Percentiles rank a stretch among this genome's conserved stretches.
These are phyloP conservation scores for Canariomyces notabilis DNA, from an alignment of 2,329 filamentous ascomycete genomes.

Conservation along the genomic window DNA sequence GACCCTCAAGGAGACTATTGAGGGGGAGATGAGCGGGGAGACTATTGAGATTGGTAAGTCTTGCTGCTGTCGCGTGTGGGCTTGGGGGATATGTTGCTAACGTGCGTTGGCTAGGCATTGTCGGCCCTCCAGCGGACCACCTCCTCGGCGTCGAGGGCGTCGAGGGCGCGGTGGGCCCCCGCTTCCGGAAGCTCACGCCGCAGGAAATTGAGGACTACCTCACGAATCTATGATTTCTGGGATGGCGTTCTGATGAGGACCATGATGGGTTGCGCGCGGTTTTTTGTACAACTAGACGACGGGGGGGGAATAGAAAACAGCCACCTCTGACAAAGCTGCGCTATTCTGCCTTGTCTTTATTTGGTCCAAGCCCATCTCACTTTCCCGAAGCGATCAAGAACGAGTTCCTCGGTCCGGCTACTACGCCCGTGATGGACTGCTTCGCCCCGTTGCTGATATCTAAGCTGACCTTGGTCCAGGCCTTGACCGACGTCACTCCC, in stretches of 20 bases:
- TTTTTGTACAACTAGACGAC: conserved; percentile 39
- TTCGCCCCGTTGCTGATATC: conserved; percentile 15
- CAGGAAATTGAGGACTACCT: conserved; percentile 99
- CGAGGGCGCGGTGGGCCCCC: conserved; percentile 74
- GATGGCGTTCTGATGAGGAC: conserved; percentile 19
- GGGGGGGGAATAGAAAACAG: conserved; percentile 29
- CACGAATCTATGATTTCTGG: conserved; percentile 75
- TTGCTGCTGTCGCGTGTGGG: not conserved
- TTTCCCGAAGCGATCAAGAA: conserved; percentile 48
- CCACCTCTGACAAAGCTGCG: not conserved
- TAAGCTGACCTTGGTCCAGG: conserved; percentile 34
- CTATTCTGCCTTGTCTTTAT: conserved; percentile 15
- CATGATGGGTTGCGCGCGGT: conserved; percentile 16
- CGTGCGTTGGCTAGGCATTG: conserved; percentile 65
- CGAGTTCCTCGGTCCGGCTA: conserved; percentile 45
- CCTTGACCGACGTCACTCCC: conserved; percentile 12
- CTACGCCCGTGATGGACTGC: conserved; percentile 37
- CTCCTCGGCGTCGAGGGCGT: conserved; percentile 88
- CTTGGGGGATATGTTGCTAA: not conserved
- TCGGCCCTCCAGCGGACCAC: conserved; percentile 89
- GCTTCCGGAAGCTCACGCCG: conserved; percentile 90
- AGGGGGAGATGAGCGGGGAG: conserved; percentile 98
- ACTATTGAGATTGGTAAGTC: conserved; percentile 91
- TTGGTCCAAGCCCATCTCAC: no score
- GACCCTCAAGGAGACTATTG: conserved; percentile 98